Evolutionary conservation across 78 protist species (phyloP).

Genomic region (Pelomyxa schiedti): DNA sequence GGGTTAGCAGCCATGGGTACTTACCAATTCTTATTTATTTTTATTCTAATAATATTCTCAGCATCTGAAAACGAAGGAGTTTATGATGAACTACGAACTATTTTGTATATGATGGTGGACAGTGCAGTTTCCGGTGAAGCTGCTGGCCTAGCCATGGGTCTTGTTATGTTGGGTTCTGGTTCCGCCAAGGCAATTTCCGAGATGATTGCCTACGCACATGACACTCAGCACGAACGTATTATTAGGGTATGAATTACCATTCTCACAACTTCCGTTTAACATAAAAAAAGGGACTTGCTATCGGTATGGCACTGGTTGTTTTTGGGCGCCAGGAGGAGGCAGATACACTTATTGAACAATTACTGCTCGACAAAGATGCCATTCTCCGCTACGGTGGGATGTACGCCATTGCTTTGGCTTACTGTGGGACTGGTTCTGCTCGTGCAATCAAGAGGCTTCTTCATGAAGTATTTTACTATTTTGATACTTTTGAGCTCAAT

Average conservation of each 20-base stretch:
- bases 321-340: slow-evolving; percentile 34
- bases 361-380: slow-evolving; percentile 52
- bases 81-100: not conserved
- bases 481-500: no score
- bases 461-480: no score
- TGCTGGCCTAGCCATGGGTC: slow-evolving; percentile 92
- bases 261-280: slow-evolving; percentile 75
- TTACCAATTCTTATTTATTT: not conserved
- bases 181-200: slow-evolving; percentile 50
- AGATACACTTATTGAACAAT: slow-evolving; percentile 47
- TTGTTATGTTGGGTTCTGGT: slow-evolving; percentile 85
- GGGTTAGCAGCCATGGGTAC: slow-evolving; percentile 89
- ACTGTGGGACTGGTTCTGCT: slow-evolving; percentile 85
- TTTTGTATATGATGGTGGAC: slow-evolving; percentile 25
- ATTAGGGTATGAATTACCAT: slow-evolving; percentile 84
- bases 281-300: slow-evolving; percentile 61
- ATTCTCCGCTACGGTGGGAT: slow-evolving; percentile 77
- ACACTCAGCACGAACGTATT: slow-evolving; percentile 96
- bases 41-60: slow-evolving; percentile 15
- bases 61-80: slow-evolving; percentile 59
- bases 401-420: slow-evolving; percentile 88
- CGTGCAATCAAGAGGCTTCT: slow-evolving; percentile 78
- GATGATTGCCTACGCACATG: slow-evolving; percentile 87
- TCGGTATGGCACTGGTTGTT: not conserved
- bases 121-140: slow-evolving; percentile 94